Percentiles rank a stretch among this genome's conserved stretches.
These are phyloP conservation scores for Colletotrichum spinosum DNA, from an alignment of 2,329 filamentous ascomycete species.

Conservation along the genomic window DNA sequence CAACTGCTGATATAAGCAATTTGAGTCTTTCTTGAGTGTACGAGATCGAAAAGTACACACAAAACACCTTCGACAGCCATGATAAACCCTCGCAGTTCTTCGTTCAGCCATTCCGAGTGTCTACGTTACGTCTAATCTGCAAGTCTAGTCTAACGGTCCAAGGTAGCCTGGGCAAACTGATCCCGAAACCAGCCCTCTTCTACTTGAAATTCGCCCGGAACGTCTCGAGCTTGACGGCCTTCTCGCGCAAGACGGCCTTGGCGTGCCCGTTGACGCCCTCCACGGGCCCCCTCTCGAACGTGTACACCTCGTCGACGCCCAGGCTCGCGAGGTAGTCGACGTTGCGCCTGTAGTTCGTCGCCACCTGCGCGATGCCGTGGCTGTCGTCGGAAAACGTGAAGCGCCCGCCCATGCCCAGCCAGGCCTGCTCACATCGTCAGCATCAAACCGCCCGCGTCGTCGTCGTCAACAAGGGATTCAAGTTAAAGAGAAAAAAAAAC, in stretches of 20 bases:
- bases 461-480: too few species aligned
- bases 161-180: too few species aligned
- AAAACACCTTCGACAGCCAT: too few species aligned
- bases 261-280: slow-evolving; percentile 41
- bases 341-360: slow-evolving; percentile 81
- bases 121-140: not conserved
- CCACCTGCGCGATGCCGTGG: slow-evolving; percentile 88
- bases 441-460: not conserved
- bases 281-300: slow-evolving; percentile 54
- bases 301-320: slow-evolving; percentile 73
- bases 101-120: too few species aligned
- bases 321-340: slow-evolving; percentile 77
- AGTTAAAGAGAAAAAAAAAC: not conserved
- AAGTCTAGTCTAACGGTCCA: slow-evolving; percentile 1
- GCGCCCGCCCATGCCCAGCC: slow-evolving; percentile 77
- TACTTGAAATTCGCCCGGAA: slow-evolving; percentile 49
- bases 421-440: slow-evolving; percentile 63
- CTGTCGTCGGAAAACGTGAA: slow-evolving; percentile 97
- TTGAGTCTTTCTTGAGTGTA: too few species aligned
- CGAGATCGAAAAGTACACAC: too few species aligned
- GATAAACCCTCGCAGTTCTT: too few species aligned
- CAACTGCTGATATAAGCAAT: too few species aligned
- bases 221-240: slow-evolving; percentile 54
- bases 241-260: slow-evolving; percentile 55
- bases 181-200: not conserved